phyloP scores from a whole-genome alignment of 2,329 filamentous ascomycete species.

The Colletotrichum horii region DNA sequence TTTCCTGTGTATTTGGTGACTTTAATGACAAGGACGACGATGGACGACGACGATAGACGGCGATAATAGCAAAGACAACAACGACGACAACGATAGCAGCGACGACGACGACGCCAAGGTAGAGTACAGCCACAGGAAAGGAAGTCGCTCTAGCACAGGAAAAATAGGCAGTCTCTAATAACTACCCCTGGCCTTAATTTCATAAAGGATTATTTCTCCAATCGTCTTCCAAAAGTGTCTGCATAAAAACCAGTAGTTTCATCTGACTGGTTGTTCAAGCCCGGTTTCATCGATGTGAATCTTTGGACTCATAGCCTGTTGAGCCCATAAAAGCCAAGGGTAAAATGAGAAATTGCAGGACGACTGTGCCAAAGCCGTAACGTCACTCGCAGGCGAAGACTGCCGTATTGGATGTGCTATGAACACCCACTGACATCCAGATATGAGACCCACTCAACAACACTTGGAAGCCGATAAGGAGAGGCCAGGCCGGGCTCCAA shows the following conservation, averaged over 20 bases:
- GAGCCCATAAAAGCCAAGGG: background rate
- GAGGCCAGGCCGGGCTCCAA: background rate
- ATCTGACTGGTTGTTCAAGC: background rate
- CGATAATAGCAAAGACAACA: no score
- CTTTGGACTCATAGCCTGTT: rapidly evolving
- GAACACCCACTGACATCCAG: background rate
- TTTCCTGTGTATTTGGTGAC: no score
- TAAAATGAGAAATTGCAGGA: background rate
- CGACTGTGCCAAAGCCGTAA: background rate
- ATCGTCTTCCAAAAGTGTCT: rapidly evolving
- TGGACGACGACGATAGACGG: no score
- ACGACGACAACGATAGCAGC: no score
- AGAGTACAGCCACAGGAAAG: no score
- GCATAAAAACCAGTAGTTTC: rapidly evolving
- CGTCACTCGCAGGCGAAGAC: background rate
- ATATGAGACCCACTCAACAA: background rate
- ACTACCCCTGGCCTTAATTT: background rate
- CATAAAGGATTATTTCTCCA: background rate
- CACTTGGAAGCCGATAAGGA: background rate
- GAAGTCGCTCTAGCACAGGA: no score
- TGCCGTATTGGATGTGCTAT: background rate
- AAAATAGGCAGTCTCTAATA: no score
- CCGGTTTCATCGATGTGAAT: rapidly evolving
- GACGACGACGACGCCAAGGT: no score
- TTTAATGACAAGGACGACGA: no score